phyloP scores from a whole-genome alignment of 257 asterid species.

The Petunia axillaris region DNA sequence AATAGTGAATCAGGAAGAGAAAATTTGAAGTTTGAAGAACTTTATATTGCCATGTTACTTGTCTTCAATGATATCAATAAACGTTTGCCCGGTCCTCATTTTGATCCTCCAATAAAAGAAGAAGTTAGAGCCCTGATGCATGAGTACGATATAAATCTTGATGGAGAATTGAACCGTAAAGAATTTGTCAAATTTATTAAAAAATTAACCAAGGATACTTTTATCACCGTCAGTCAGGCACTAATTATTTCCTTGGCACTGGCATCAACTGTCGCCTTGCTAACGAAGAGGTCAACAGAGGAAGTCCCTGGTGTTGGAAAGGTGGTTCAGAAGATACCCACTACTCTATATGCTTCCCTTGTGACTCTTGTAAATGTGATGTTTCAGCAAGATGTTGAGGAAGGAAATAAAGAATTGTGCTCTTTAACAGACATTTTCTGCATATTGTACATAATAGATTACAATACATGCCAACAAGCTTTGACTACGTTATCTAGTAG shows the following conservation, averaged over 20 bases:
- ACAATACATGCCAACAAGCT: too few species aligned
- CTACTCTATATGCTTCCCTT: conserved; percentile 70
- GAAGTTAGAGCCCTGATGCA: conserved; percentile 54
- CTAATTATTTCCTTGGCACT: conserved; percentile 67
- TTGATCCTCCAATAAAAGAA: conserved; percentile 83
- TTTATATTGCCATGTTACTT: conserved; percentile 80
- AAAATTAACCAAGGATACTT: conserved; percentile 60
- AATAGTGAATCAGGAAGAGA: conserved; percentile 53
- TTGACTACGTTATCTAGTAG: too few species aligned
- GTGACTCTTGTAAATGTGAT: conserved; percentile 67
- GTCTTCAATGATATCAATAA: conserved; percentile 82
- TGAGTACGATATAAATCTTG: conserved; percentile 78
- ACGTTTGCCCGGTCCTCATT: conserved; percentile 89
- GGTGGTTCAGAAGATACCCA: conserved; percentile 76
- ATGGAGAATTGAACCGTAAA: conserved; percentile 71
- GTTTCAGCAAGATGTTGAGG: conserved; percentile 54
- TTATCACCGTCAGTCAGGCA: conserved; percentile 68
- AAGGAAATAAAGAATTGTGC: neutral
- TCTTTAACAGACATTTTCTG: neutral
- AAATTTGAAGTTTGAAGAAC: conserved; percentile 77
- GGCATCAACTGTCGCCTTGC: conserved; percentile 77
- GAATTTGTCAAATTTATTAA: conserved; percentile 68
- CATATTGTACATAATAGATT: too few species aligned
- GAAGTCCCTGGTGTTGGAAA: conserved; percentile 78
- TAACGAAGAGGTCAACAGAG: conserved; percentile 74